These are phyloP conservation scores for Trypanosoma melophagium DNA, from an alignment of 208 protist genomes.

Conservation along the genomic window DNA sequence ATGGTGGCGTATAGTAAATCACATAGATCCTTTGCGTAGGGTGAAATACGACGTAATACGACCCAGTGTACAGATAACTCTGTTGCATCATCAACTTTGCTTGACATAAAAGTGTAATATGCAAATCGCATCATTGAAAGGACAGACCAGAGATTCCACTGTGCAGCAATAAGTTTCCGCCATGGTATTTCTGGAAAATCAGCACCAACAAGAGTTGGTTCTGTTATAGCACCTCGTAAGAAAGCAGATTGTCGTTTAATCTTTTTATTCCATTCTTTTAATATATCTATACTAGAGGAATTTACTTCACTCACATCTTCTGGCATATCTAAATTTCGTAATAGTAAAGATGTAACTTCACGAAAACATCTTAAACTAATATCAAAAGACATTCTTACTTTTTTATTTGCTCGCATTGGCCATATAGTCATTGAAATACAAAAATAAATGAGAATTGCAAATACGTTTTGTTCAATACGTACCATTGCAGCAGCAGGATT, in stretches of 20 bases:
- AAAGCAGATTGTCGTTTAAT: slow-evolving; percentile 55
- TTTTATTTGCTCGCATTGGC: slow-evolving; percentile 78
- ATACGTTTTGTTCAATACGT: slow-evolving; percentile 91
- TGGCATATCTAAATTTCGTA: slow-evolving; percentile 89
- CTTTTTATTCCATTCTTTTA: slow-evolving; percentile 78
- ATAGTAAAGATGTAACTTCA: slow-evolving; percentile 68
- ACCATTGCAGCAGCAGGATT: slow-evolving; percentile 79
- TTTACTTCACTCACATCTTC: slow-evolving; percentile 72
- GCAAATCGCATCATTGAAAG: slow-evolving; percentile 88
- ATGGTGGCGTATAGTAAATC: slow-evolving; percentile 82
- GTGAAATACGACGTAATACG: slow-evolving; percentile 83
- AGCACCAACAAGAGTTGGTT: slow-evolving; percentile 80
- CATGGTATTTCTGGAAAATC: slow-evolving; percentile 77
- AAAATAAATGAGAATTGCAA: slow-evolving; percentile 91
- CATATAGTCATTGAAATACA: slow-evolving; percentile 74
- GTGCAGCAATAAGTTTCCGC: slow-evolving; percentile 65
- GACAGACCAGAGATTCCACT: slow-evolving; percentile 66
- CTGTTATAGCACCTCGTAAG: slow-evolving; percentile 77
- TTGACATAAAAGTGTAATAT: slow-evolving; percentile 87
- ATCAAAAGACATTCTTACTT: slow-evolving; percentile 85
- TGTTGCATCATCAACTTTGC: slow-evolving; percentile 46
- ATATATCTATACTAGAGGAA: slow-evolving; percentile 53
- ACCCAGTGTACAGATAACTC: slow-evolving; percentile 89
- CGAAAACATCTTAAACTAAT: slow-evolving; percentile 79
- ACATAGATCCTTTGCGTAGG: slow-evolving; percentile 72